phyloP scores from a whole-genome alignment of 192 early-diverging fungal species.

The Glomus cerebriforme region DNA sequence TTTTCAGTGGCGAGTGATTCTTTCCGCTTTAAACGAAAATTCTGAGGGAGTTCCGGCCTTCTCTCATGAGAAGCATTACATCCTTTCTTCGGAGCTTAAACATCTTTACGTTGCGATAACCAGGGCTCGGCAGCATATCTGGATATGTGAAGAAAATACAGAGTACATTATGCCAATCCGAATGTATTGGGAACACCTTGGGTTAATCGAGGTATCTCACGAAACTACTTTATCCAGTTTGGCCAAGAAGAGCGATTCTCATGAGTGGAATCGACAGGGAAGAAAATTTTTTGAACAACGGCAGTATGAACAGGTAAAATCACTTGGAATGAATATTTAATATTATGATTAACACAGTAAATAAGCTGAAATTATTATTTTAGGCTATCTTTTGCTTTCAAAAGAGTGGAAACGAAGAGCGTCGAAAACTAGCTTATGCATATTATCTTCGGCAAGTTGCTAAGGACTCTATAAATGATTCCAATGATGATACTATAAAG shows the following conservation, averaged over 20 bases:
- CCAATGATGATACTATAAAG: not conserved
- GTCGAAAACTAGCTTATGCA: not conserved
- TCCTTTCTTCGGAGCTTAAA: constrained; percentile 23
- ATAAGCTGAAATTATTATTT: too few relatives aligned
- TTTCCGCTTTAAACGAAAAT: not conserved
- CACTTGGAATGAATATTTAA: not conserved
- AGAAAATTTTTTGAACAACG: not conserved
- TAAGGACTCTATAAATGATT: constrained; percentile 9
- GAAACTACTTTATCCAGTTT: not conserved
- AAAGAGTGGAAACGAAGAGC: not conserved
- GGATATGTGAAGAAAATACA: constrained; percentile 7
- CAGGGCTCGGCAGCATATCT: constrained; percentile 24
- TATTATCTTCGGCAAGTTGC: constrained; percentile 22
- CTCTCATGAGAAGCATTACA: constrained; percentile 11
- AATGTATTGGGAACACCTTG: not conserved
- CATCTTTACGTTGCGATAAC: constrained; percentile 16
- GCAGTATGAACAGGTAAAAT: constrained; percentile 23
- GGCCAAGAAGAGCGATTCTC: too few relatives aligned
- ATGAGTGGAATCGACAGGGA: constrained; percentile 23
- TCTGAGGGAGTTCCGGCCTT: not conserved
- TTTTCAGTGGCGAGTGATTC: constrained; percentile 16
- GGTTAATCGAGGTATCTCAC: not conserved
- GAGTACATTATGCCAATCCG: constrained; percentile 1
- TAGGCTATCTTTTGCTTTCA: constrained; percentile 25
- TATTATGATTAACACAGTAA: not conserved